phyloP scores from a whole-genome alignment of 1,284 basidiomycete genomes.

The Puccinia triticina region DNA sequence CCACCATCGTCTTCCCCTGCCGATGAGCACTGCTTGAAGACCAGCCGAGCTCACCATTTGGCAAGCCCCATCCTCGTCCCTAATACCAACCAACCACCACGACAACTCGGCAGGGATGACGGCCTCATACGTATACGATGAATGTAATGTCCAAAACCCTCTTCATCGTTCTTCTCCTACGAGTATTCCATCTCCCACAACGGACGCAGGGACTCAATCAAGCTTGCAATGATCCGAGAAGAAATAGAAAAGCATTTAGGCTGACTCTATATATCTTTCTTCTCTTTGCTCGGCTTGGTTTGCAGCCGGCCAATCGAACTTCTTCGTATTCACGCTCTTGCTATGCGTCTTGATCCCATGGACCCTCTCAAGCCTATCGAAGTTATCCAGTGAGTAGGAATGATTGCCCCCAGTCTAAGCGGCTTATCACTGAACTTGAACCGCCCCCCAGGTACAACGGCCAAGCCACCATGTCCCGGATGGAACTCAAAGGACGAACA shows the following conservation, averaged over 20 bases:
- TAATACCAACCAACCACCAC: too few relatives aligned
- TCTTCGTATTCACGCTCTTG: slow-evolving; percentile 84
- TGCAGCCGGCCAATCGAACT: slow-evolving; percentile 63
- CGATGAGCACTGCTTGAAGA: too few relatives aligned
- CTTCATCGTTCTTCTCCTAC: background rate
- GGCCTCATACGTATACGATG: slow-evolving; percentile 50
- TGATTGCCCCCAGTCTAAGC: slow-evolving; percentile 21
- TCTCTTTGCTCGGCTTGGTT: too few relatives aligned
- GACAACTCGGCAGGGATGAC: slow-evolving; percentile 17
- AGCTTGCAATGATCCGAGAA: background rate
- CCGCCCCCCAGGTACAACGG: slow-evolving; percentile 50
- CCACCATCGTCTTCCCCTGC: too few relatives aligned
- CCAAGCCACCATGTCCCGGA: slow-evolving; percentile 69
- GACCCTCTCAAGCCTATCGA: slow-evolving; percentile 66
- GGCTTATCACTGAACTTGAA: too few relatives aligned
- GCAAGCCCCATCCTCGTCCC: too few relatives aligned
- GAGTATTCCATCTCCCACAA: background rate
- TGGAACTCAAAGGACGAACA: slow-evolving; percentile 65
- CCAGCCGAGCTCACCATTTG: too few relatives aligned
- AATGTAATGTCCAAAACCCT: slow-evolving; percentile 32
- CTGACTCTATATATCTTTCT: too few relatives aligned
- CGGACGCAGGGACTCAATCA: background rate
- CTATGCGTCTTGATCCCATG: slow-evolving; percentile 76
- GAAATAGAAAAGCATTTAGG: too few relatives aligned
- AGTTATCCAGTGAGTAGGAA: slow-evolving; percentile 30